Evolutionary conservation across 768 basidiomycete genomes (phyloP).

Genomic region (Dendrothele bispora): DNA sequence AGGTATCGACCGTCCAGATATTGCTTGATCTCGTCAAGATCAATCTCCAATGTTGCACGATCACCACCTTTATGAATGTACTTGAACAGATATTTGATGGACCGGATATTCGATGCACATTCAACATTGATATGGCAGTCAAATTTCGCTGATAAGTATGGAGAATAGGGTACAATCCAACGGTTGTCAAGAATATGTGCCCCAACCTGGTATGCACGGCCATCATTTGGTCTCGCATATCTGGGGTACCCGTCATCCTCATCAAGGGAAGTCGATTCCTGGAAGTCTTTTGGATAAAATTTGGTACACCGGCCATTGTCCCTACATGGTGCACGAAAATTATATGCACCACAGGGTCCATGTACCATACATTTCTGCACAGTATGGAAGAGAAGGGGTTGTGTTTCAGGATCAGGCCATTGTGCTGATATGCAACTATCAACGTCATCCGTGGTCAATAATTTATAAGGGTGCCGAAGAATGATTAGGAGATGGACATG

Average conservation of each 20-base stretch:
- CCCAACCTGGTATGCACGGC: slow-evolving; percentile 21
- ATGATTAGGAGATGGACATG: slow-evolving; percentile 54
- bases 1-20: slow-evolving; percentile 41
- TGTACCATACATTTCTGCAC: slow-evolving; percentile 47
- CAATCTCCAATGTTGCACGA: slow-evolving; percentile 32
- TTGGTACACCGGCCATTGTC: slow-evolving; percentile 41
- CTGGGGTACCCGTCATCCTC: slow-evolving; percentile 42
- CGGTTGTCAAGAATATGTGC: slow-evolving; percentile 31
- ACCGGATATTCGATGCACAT: slow-evolving; percentile 31
- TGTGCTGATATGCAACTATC: slow-evolving; percentile 40
- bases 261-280: slow-evolving; percentile 29
- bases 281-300: slow-evolving; percentile 42
- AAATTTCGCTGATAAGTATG: slow-evolving; percentile 32
- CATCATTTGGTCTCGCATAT: slow-evolving; percentile 36
- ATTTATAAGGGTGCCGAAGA: slow-evolving; percentile 30
- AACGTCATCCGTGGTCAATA: slow-evolving; percentile 34
- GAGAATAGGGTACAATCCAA: slow-evolving; percentile 42
- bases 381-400: slow-evolving; percentile 39
- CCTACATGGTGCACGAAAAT: slow-evolving; percentile 39
- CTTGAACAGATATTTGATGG: slow-evolving; percentile 48
- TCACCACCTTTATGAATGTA: slow-evolving; percentile 54
- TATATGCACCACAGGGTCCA: slow-evolving; percentile 41
- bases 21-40: slow-evolving; percentile 31
- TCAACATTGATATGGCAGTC: slow-evolving; percentile 55
- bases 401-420: slow-evolving; percentile 37